A percentile compares a stretch with the other conserved stretches of the same genome.
phyloP scores from a whole-genome alignment of 352 stramenopile genomes.

The Phytopythium litorale region DNA sequence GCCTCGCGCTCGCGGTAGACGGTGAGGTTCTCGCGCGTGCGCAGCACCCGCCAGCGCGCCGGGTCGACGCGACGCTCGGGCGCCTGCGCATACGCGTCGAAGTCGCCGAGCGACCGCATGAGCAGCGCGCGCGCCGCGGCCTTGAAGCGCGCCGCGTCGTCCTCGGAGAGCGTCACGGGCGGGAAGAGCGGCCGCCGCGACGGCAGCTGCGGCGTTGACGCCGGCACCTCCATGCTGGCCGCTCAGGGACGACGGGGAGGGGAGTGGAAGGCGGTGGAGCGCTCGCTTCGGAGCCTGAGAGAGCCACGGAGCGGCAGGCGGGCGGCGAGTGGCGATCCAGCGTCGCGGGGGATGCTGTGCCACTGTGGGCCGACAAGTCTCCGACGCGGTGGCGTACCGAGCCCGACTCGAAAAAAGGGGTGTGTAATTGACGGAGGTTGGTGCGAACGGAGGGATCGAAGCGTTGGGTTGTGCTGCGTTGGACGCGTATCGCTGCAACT shows the following conservation, averaged over 20 bases:
- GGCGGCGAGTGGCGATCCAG: neutral
- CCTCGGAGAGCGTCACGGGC: conserved; percentile 23
- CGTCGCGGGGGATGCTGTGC: neutral
- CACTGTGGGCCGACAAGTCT: neutral
- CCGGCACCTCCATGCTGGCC: conserved; percentile 1
- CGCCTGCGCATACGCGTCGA: conserved; percentile 28
- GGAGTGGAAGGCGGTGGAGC: neutral
- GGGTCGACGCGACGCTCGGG: conserved; percentile 30
- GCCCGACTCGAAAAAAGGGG: neutral
- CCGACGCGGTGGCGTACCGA: neutral
- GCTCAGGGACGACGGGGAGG: neutral
- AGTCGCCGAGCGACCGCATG: conserved; percentile 22
- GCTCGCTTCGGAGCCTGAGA: neutral
- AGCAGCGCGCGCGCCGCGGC: conserved; percentile 27
- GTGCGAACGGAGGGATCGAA: neutral
- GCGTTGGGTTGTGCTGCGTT: neutral
- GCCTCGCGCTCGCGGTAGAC: conserved; percentile 27
- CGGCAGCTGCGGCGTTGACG: neutral
- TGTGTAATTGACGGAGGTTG: neutral
- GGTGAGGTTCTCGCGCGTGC: conserved; percentile 21
- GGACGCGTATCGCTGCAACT: neutral
- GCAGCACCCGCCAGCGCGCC: conserved; percentile 30
- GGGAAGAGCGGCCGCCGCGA: conserved; percentile 20
- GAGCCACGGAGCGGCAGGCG: neutral
- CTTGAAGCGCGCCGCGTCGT: conserved; percentile 23